Evolutionary conservation across 495 filamentous ascomycete genomes (phyloP).

Genomic region (Sordaria brevicollis): DNA sequence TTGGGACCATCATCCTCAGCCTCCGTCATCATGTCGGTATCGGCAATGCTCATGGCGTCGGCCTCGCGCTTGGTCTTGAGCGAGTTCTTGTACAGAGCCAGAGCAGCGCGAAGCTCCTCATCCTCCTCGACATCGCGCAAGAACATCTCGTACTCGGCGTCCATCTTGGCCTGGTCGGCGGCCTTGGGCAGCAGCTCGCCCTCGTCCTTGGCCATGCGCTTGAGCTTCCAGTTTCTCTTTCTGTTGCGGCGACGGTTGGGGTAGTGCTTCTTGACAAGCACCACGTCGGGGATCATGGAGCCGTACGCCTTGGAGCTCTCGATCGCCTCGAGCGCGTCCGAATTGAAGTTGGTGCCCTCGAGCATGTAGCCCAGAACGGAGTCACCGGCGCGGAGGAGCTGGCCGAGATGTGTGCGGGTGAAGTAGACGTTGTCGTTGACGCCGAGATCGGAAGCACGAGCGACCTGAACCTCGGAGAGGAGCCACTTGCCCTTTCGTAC

Average conservation of each 20-base stretch:
- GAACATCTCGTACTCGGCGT: constrained; percentile 94
- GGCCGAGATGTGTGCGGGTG: constrained; percentile 80
- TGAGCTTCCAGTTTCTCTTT: constrained; percentile 80
- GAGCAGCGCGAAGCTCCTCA: constrained; percentile 67
- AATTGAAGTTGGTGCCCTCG: constrained; percentile 85
- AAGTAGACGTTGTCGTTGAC: constrained; percentile 78
- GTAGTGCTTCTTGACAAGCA: constrained; percentile 95
- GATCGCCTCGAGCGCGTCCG: constrained; percentile 66
- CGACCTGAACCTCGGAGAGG: constrained; percentile 78
- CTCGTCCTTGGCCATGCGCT: constrained; percentile 85
- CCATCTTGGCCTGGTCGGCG: constrained; percentile 71
- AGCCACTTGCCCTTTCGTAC: constrained; percentile 67
- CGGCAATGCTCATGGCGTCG: constrained; percentile 50
- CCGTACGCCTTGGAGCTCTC: constrained; percentile 58
- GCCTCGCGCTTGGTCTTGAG: constrained; percentile 27
- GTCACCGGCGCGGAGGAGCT: constrained; percentile 79
- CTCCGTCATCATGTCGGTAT: constrained; percentile 57
- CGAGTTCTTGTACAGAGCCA: constrained; percentile 73
- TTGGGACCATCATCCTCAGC: constrained; percentile 62
- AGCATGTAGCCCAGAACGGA: constrained; percentile 86
- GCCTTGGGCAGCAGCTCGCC: constrained; percentile 68
- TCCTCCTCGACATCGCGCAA: constrained; percentile 95
- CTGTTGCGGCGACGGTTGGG: constrained; percentile 73
- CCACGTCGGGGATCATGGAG: constrained; percentile 76
- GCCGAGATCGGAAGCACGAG: constrained; percentile 80